Evolutionary conservation across 2,329 filamentous ascomycete genomes (phyloP), one percentile per base, ranked within the genome.

Genomic region (Aspergillus ustus): DNA sequence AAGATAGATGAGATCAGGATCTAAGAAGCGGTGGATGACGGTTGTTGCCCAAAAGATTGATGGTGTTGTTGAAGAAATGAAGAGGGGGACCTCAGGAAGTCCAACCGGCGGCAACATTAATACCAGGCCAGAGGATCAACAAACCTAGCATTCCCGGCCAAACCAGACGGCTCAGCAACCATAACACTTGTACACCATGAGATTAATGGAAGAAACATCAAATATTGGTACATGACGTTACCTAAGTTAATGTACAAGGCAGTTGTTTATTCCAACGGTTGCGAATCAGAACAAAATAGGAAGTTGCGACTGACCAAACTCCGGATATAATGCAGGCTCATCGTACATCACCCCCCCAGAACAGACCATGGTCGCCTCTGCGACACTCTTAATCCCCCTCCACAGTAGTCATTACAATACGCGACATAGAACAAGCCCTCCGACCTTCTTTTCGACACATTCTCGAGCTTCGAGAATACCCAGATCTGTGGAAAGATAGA

Each of bases 391-490:
- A 37, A 55, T n/a, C 44, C 52, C 54, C 62, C 51, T 62, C 54
- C 20, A 52, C 15, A 54, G 43, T 65, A 49, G 56, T 46, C 55
- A 45, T 57, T 61, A 68, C 29, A 55, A 76, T 50, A 91, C 88
- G 60, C 92, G 83, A 80, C 91, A 95, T 60, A 97, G 78, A 62
- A 92, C 82, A 77, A 92, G 76, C 0, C 93, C 93, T n/a, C 93
- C 93, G 20, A 92, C 81, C 79, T 88, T 90, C 81, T 87, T 88
- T 75, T 91, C 89, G 60, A 96, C 83, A 62, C 92, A 94, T 78
- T 97, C 92, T 68, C 93, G 84, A 28, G 87, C 84, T 81, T 97
- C 93, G 72, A 97, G 73, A 9, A 96, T 84, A 1, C 93, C 93
- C 66, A 83, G 79, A 71, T 92, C 89, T 19, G 93, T 97, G 15